Percentiles rank a stretch among this genome's conserved stretches.
phyloP scores from a whole-genome alignment of 352 stramenopile genomes.

The Pythium brachiatum region DNA sequence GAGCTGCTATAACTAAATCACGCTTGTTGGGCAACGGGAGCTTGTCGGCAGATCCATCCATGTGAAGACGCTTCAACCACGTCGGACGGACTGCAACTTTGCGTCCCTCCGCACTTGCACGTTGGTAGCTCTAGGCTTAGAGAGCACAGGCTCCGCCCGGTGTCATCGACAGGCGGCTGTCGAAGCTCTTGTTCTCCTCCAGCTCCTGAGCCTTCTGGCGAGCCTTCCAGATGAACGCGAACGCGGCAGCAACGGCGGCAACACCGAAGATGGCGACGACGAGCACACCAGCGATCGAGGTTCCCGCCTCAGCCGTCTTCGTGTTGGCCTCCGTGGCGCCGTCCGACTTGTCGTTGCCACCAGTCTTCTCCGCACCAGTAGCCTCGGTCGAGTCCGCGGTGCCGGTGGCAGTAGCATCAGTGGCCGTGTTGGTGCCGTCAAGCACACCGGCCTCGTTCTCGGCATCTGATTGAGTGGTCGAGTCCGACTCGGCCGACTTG shows the following conservation, averaged over 20 bases:
- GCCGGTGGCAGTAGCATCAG: neutral
- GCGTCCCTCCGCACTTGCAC: conserved; percentile 7
- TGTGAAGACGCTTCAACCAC: conserved; percentile 25
- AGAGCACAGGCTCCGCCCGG: conserved; percentile 51
- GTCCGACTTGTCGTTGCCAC: conserved; percentile 6
- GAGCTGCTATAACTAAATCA: conserved; percentile 29
- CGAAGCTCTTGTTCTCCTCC: conserved; percentile 47
- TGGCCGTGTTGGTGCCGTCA: neutral
- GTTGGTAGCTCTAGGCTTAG: conserved; percentile 30
- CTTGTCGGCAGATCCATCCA: conserved; percentile 5
- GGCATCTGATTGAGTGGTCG: conserved; percentile 4
- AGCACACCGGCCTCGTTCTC: conserved; percentile 23
- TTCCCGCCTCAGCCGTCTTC: conserved; percentile 14
- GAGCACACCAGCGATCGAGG: conserved; percentile 26
- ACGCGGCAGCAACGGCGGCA: conserved; percentile 46
- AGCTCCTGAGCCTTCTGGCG: conserved; percentile 63
- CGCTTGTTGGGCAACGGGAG: conserved; percentile 1
- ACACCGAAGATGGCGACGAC: conserved; percentile 35
- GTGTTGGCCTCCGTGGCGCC: conserved; percentile 37
- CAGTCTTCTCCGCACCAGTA: neutral
- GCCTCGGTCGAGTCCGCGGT: neutral
- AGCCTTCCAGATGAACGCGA: conserved; percentile 78
- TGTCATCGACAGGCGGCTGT: conserved; percentile 41
- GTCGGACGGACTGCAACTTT: conserved; percentile 11
- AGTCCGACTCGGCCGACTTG: neutral